Conservation (phyloP, 1,284 basidiomycete genomes). For the Singerocomus inundabilis region DNA sequence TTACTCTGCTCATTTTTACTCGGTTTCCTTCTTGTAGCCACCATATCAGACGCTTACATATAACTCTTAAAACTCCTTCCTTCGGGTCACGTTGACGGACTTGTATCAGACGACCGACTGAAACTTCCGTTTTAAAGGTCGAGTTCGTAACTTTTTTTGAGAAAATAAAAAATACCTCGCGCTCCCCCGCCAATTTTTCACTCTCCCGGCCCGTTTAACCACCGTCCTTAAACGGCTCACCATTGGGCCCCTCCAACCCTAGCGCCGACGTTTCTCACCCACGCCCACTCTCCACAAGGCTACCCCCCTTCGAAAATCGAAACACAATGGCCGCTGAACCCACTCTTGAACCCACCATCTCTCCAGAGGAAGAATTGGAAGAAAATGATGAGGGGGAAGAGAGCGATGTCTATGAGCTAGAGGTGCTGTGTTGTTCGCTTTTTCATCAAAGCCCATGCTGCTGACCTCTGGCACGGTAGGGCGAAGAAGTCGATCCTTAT, state of each 20-base stretch:
- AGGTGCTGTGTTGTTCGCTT: conserved; percentile 18
- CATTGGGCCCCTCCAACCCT: background rate
- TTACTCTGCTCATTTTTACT: conserved; percentile 13
- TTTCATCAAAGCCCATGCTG: background rate
- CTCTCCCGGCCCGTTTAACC: conserved; percentile 11
- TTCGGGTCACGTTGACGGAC: conserved; percentile 7
- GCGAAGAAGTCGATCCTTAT: conserved; percentile 12
- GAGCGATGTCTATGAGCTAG: conserved; percentile 30
- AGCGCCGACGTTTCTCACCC: conserved; percentile 9
- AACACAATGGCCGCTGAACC: conserved; percentile 25
- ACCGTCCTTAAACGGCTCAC: conserved; percentile 9
- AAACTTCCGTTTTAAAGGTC: background rate
- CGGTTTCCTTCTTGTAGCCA: too few species aligned
- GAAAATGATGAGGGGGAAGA: conserved; percentile 27
- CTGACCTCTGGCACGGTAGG: conserved; percentile 15
- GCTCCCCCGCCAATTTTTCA: background rate
- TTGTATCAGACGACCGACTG: conserved; percentile 4
- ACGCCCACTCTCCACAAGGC: background rate
- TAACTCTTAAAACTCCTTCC: conserved; percentile 1
- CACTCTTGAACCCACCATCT: conserved; percentile 8
- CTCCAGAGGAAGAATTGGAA: conserved; percentile 4
- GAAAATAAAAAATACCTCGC: too few species aligned
- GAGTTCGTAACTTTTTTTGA: background rate
- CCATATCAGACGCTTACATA: conserved; percentile 11
- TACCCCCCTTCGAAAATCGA: conserved; percentile 3